Conservation (phyloP, 345 rosid genomes). For the Arabidopsis suecica region DNA sequence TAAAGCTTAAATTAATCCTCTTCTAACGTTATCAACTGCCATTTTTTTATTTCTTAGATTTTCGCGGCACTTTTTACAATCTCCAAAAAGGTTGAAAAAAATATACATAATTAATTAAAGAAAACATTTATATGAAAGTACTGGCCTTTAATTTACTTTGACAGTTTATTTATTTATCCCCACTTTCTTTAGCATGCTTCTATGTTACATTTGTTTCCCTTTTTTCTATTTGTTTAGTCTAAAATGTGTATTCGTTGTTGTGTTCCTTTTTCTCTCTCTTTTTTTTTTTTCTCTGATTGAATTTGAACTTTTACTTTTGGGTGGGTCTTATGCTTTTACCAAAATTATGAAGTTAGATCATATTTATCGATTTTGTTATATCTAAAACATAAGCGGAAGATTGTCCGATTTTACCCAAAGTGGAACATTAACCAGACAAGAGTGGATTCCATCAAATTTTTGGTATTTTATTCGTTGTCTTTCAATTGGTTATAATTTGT, state of each 20-base stretch:
- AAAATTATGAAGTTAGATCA: too few relatives aligned
- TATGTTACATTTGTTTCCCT: not conserved
- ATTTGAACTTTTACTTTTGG: not conserved
- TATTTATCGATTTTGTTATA: too few relatives aligned
- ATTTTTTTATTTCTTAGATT: conserved; percentile 15
- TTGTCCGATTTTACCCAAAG: too few relatives aligned
- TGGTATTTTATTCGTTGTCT: not conserved
- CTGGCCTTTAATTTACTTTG: conserved; percentile 11
- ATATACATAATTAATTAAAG: not conserved
- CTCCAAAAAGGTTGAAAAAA: not conserved
- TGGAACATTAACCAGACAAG: not conserved
- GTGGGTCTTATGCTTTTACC: too few relatives aligned
- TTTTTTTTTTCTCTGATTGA: not conserved
- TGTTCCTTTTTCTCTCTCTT: not conserved
- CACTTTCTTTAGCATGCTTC: not conserved
- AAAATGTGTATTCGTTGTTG: not conserved
- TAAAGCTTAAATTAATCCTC: not conserved
- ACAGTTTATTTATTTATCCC: not conserved
- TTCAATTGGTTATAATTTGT: not conserved
- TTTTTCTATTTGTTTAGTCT: not conserved
- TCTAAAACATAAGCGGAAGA: too few relatives aligned
- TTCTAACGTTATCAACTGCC: conserved; percentile 31
- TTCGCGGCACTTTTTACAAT: conserved; percentile 31
- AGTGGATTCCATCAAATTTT: not conserved
- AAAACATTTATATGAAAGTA: not conserved